A percentile compares a stretch with the other conserved stretches of the same genome.
These are phyloP conservation scores for Deinandra increscens DNA, from an alignment of 129 eudicot species.

Conservation along the genomic window DNA sequence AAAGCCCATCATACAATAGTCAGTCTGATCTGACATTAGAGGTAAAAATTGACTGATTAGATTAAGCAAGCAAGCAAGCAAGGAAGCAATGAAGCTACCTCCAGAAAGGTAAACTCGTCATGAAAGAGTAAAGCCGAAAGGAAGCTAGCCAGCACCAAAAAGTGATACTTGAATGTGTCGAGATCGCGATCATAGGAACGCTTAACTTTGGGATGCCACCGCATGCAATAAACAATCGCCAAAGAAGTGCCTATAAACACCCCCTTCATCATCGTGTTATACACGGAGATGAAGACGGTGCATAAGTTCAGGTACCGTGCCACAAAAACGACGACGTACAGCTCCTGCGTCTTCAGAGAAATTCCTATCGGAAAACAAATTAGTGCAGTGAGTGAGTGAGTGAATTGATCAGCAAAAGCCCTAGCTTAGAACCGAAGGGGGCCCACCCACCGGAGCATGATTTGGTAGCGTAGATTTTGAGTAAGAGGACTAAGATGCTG, in stretches of 20 bases:
- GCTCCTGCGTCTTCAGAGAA: constrained; percentile 87
- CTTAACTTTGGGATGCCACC: constrained; percentile 53
- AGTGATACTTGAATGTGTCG: constrained; percentile 67
- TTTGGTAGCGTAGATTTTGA: constrained; percentile 87
- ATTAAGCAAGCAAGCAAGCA: too few relatives aligned
- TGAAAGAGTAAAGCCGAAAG: constrained; percentile 58
- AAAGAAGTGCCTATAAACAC: constrained; percentile 59
- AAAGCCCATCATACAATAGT: background rate
- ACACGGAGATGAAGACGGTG: constrained; percentile 61
- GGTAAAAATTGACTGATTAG: too few relatives aligned
- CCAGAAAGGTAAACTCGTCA: constrained; percentile 68
- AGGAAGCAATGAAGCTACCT: too few relatives aligned
- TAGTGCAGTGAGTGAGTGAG: too few relatives aligned
- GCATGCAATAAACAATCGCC: constrained; percentile 82
- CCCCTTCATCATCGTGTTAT: constrained; percentile 70
- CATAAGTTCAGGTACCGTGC: constrained; percentile 75
- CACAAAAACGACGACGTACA: constrained; percentile 63
- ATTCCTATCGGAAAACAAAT: constrained; percentile 43
- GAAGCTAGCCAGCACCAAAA: constrained; percentile 47
- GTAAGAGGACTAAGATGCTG: constrained; percentile 77
- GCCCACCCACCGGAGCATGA: constrained; percentile 66
- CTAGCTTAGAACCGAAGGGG: too few relatives aligned
- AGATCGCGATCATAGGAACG: constrained; percentile 76
- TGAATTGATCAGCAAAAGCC: too few relatives aligned
- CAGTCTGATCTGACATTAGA: background rate